Evolutionary conservation across 257 asterid genomes (phyloP).

Genomic region (Scutellaria galericulata): DNA sequence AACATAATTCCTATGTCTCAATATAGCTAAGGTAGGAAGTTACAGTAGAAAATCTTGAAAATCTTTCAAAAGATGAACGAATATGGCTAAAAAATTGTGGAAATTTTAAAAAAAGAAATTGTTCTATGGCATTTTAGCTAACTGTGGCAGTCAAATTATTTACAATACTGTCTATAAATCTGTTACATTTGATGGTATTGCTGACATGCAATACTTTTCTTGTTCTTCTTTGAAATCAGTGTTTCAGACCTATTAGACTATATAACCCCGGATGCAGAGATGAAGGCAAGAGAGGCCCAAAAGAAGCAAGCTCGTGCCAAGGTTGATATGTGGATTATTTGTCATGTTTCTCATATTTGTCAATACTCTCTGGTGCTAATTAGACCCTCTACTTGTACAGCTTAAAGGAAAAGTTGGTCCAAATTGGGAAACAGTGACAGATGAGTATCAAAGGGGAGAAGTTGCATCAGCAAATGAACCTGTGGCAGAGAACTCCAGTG

Average conservation of each 20-base stretch:
- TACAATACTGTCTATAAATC: not conserved
- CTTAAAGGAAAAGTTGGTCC: slow-evolving; percentile 73
- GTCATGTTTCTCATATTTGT: slow-evolving; percentile 12
- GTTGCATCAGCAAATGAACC: slow-evolving; percentile 47
- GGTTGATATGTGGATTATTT: slow-evolving; percentile 41
- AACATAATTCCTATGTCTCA: not conserved
- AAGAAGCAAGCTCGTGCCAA: slow-evolving; percentile 86
- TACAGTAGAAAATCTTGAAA: not conserved
- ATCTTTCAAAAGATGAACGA: slow-evolving; percentile 5
- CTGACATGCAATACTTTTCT: slow-evolving; percentile 23
- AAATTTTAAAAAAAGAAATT: not conserved
- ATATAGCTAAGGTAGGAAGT: slow-evolving; percentile 4
- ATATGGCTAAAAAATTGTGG: not conserved
- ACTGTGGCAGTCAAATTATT: slow-evolving; percentile 2
- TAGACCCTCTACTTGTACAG: slow-evolving; percentile 47
- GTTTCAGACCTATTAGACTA: slow-evolving; percentile 90
- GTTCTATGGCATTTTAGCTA: slow-evolving; percentile 14
- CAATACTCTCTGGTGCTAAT: slow-evolving; percentile 5
- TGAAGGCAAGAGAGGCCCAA: slow-evolving; percentile 87
- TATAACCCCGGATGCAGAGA: slow-evolving; percentile 85
- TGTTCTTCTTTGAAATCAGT: slow-evolving; percentile 43
- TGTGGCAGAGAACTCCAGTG: slow-evolving; percentile 60
- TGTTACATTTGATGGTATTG: not conserved
- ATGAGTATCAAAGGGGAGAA: slow-evolving; percentile 59
- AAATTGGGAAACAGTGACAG: slow-evolving; percentile 51